Conservation (phyloP, 352 stramenopile genomes). For the Pythium dissimile region DNA sequence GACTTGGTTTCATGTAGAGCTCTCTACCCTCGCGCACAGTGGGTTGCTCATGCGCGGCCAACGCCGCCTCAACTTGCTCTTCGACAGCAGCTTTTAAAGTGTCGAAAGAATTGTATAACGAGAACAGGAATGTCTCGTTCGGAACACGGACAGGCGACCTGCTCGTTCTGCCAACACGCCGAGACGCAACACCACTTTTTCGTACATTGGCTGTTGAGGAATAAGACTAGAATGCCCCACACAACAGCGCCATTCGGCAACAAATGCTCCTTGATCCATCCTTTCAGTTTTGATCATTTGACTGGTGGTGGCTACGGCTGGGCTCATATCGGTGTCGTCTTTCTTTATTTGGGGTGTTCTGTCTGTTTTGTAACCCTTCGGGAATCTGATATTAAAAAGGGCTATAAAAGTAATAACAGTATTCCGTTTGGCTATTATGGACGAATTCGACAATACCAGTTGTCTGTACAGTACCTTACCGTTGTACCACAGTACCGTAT, state of each 20-base stretch:
- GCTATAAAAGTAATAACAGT: neutral
- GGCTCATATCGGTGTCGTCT: too few species aligned
- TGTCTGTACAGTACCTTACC: too few species aligned
- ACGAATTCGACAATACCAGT: neutral
- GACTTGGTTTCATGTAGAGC: neutral
- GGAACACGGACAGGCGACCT: neutral
- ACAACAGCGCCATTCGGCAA: too few species aligned
- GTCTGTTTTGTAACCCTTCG: neutral
- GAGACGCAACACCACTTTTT: neutral
- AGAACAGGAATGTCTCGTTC: neutral
- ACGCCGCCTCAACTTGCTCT: neutral
- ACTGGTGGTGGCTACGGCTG: too few species aligned
- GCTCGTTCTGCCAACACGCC: neutral
- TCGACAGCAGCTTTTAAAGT: neutral
- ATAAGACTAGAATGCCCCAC: too few species aligned
- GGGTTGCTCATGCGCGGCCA: neutral
- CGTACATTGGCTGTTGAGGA: neutral
- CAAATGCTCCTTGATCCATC: too few species aligned
- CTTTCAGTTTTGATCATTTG: too few species aligned
- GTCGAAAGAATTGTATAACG: neutral
- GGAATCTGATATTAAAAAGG: neutral
- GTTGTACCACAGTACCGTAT: too few species aligned
- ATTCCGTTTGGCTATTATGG: neutral
- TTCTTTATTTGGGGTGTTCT: too few species aligned
- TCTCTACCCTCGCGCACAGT: neutral